Conservation (phyloP, 306 rosid species). For the Betula pendula region DNA sequence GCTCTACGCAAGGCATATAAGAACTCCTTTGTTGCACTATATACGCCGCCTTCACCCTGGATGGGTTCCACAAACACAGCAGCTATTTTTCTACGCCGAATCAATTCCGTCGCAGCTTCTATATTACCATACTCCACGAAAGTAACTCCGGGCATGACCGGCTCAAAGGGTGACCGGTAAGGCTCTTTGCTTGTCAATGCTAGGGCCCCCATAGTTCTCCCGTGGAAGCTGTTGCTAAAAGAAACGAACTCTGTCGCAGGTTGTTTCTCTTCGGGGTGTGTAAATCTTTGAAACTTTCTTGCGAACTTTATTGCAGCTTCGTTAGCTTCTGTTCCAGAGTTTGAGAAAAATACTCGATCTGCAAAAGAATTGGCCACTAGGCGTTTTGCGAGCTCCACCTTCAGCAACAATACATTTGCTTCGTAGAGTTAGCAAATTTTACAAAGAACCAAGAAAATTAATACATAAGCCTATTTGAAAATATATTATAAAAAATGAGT, state of each 20-base stretch:
- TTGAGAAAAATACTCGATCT: slow-evolving; percentile 78
- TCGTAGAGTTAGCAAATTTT: neutral
- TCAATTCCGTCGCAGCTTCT: slow-evolving; percentile 60
- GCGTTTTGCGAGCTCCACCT: slow-evolving; percentile 82
- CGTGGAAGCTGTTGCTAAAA: slow-evolving; percentile 83
- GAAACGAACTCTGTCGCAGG: slow-evolving; percentile 75
- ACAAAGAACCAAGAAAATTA: no score
- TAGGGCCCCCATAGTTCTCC: slow-evolving; percentile 93
- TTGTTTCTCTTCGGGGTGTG: slow-evolving; percentile 41
- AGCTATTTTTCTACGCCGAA: slow-evolving; percentile 60
- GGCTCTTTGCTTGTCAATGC: slow-evolving; percentile 94
- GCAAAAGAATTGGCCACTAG: slow-evolving; percentile 75
- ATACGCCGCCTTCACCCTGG: slow-evolving; percentile 93
- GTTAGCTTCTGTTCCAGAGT: slow-evolving; percentile 94
- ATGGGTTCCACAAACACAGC: slow-evolving; percentile 91
- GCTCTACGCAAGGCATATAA: slow-evolving; percentile 62
- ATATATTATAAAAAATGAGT: no score
- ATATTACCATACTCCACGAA: slow-evolving; percentile 82
- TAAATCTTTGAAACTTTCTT: slow-evolving; percentile 73
- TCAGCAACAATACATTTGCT: slow-evolving; percentile 30
- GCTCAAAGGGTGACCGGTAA: slow-evolving; percentile 85
- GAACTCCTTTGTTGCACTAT: slow-evolving; percentile 84
- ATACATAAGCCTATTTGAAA: no score
- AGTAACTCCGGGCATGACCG: slow-evolving; percentile 89
- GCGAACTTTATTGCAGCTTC: slow-evolving; percentile 95